A percentile compares a stretch with the other conserved stretches of the same genome.
phyloP scores from a whole-genome alignment of 768 basidiomycete genomes.

The Mycena alexandri region DNA sequence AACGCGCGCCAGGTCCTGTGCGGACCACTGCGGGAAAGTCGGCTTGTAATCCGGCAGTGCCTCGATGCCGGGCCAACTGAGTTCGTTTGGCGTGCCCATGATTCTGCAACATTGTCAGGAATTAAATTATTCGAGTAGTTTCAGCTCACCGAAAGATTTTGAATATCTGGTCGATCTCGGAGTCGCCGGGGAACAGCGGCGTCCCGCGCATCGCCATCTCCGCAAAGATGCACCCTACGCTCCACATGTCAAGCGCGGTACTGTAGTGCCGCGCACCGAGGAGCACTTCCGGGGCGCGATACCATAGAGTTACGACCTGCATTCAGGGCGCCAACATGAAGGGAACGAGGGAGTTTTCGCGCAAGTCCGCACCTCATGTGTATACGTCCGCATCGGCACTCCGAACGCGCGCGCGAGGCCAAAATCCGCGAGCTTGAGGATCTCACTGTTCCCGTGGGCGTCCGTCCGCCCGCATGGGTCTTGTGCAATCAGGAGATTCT shows the following conservation, averaged over 20 bases:
- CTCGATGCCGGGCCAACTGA: constrained; percentile 91
- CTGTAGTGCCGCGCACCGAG: constrained; percentile 96
- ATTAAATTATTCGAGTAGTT: background rate
- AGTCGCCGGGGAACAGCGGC: constrained; percentile 97
- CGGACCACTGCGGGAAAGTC: constrained; percentile 95
- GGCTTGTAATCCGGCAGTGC: constrained; percentile 94
- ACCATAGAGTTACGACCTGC: constrained; percentile 99
- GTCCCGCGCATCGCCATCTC: constrained; percentile 96
- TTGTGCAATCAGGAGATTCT: constrained; percentile 87
- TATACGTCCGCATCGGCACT: constrained; percentile 97
- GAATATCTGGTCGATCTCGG: constrained; percentile 99
- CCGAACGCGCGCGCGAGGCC: constrained; percentile 97
- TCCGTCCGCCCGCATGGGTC: constrained; percentile 22
- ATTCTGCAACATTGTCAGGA: constrained; percentile 62
- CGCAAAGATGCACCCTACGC: constrained; percentile 97
- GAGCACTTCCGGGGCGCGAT: constrained; percentile 96
- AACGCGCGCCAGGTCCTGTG: constrained; percentile 74
- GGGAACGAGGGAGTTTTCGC: background rate
- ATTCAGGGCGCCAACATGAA: background rate
- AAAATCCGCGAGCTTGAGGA: constrained; percentile 97
- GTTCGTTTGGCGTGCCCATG: constrained; percentile 95
- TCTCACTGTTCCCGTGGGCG: constrained; percentile 73
- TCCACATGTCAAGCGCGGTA: constrained; percentile 99
- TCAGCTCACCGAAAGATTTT: constrained; percentile 90
- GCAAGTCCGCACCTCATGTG: constrained; percentile 82